A percentile compares a stretch with the other conserved stretches of the same genome.
Evolutionary conservation across 2,329 filamentous ascomycete genomes (phyloP).

Genomic region (Fusarium miscanthi): DNA sequence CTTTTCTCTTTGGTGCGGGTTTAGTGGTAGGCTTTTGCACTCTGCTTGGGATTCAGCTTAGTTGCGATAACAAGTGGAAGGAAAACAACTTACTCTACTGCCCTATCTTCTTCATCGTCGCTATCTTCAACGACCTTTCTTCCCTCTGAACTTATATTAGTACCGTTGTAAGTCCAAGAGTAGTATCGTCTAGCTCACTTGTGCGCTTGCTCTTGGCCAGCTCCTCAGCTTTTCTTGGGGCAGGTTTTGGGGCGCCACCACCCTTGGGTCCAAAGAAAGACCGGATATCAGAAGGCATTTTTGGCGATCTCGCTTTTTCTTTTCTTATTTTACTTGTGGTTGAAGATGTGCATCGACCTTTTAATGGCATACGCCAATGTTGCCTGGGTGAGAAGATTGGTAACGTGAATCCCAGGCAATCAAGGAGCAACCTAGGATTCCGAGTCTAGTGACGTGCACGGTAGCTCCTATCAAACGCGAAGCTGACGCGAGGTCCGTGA

Average conservation of each 20-base stretch:
- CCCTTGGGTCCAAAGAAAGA: constrained; percentile 88
- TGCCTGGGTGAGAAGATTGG: constrained; percentile 35
- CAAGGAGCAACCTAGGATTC: constrained; percentile 46
- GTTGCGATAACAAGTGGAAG: neutral
- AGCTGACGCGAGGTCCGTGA: constrained; percentile 59
- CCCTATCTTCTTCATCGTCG: constrained; percentile 77
- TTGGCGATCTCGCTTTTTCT: constrained; percentile 2
- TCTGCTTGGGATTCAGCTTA: constrained; percentile 40
- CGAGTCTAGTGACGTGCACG: constrained; percentile 50
- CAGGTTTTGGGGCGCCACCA: constrained; percentile 62
- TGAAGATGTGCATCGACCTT: constrained; percentile 4
- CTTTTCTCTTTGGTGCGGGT: constrained; percentile 65
- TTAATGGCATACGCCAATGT: constrained; percentile 40
- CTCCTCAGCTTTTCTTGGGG: constrained; percentile 59
- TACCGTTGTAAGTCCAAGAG: neutral
- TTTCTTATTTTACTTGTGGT: constrained; percentile 4
- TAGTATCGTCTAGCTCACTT: constrained; percentile 52
- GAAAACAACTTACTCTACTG: constrained; percentile 58
- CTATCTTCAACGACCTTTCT: constrained; percentile 85
- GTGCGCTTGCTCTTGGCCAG: constrained; percentile 57
- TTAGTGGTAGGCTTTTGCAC: constrained; percentile 65
- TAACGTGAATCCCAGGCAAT: constrained; percentile 36
- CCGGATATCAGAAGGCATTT: constrained; percentile 86
- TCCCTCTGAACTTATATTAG: constrained; percentile 53
- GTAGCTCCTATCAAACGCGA: constrained; percentile 52